These are phyloP conservation scores for Coemansia sp. DNA, from an alignment of 192 early-diverging fungal species.

Conservation along the genomic window DNA sequence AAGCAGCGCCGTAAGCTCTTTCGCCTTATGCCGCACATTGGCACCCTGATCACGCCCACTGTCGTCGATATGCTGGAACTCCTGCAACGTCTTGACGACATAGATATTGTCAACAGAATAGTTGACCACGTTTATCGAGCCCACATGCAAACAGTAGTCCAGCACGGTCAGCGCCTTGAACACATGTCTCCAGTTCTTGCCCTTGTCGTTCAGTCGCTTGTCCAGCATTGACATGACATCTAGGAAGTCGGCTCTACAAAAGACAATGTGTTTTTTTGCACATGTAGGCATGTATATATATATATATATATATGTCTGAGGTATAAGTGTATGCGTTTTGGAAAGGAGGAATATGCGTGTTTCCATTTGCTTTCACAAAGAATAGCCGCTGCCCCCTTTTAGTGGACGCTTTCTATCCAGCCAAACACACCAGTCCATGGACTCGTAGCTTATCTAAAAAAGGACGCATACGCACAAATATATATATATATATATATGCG, in stretches of 20 bases:
- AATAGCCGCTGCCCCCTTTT: too few relatives aligned
- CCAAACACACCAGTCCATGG: too few relatives aligned
- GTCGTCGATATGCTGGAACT: constrained; percentile 96
- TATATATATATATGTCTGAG: too few relatives aligned
- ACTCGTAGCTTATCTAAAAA: too few relatives aligned
- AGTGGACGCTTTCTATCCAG: too few relatives aligned
- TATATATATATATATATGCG: too few relatives aligned
- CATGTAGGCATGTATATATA: too few relatives aligned
- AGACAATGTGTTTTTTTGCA: background rate
- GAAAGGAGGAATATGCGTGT: too few relatives aligned
- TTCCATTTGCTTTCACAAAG: too few relatives aligned
- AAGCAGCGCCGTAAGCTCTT: constrained; percentile 80
- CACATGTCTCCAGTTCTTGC: constrained; percentile 98
- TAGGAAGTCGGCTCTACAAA: constrained; percentile 73
- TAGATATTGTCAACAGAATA: constrained; percentile 89
- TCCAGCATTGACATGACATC: constrained; percentile 99
- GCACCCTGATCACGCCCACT: constrained; percentile 85
- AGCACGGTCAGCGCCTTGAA: constrained; percentile 89
- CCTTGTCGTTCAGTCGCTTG: constrained; percentile 95
- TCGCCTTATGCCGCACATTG: constrained; percentile 91
- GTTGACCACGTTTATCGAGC: constrained; percentile 80
- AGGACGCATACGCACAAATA: too few relatives aligned
- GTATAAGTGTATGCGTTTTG: too few relatives aligned
- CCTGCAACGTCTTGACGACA: constrained; percentile 92
- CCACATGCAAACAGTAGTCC: constrained; percentile 79